Evolutionary conservation across 352 stramenopile species (phyloP).

Genomic region (Globisporangium orthogonon): DNA sequence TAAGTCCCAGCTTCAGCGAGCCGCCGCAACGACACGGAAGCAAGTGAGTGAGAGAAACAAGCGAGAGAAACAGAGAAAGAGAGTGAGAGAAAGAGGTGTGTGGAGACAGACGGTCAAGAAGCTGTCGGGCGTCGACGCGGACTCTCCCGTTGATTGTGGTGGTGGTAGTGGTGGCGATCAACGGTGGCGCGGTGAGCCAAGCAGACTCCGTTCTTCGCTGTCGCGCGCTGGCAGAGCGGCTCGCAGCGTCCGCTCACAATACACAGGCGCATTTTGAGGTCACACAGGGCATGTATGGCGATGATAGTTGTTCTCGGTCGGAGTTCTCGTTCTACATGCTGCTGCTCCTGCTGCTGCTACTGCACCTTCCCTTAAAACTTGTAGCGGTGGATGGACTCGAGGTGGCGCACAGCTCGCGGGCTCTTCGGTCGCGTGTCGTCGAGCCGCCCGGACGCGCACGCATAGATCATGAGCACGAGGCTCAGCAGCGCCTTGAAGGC

Average conservation of each 20-base stretch:
- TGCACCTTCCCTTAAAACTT: constrained; percentile 9
- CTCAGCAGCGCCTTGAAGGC: constrained; percentile 78
- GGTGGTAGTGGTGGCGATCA: neutral
- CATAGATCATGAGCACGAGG: constrained; percentile 75
- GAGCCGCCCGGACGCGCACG: constrained; percentile 50
- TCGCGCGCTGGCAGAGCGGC: neutral
- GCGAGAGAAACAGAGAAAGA: neutral
- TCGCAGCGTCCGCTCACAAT: constrained; percentile 2
- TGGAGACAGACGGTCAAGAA: neutral
- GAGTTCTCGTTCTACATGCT: no score
- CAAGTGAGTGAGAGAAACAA: neutral
- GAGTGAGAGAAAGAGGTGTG: neutral
- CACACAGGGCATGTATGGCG: neutral
- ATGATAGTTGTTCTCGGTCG: no score
- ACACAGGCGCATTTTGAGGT: constrained; percentile 8
- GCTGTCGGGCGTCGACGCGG: no score
- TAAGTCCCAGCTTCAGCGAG: constrained; percentile 32
- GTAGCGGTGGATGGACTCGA: constrained; percentile 63
- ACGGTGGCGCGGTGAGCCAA: neutral
- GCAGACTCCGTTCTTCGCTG: neutral
- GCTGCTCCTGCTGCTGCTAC: neutral
- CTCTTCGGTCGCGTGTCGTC: constrained; percentile 68
- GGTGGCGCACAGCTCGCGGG: constrained; percentile 41
- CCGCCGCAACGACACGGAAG: neutral
- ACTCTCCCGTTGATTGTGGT: no score